Conservation (phyloP, 2,329 filamentous ascomycete genomes). For the Mariannaea sp. region DNA sequence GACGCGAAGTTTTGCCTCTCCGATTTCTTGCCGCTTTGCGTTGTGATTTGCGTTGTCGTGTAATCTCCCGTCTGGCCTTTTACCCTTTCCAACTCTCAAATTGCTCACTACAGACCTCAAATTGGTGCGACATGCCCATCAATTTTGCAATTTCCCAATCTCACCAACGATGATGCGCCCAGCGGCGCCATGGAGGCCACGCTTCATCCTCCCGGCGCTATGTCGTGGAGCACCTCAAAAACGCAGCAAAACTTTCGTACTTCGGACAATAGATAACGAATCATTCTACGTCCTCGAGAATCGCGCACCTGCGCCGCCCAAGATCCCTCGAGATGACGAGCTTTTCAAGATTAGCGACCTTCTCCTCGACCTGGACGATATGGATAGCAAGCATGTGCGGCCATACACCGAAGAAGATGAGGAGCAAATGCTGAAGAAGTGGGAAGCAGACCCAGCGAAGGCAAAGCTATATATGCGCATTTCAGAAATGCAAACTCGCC, state of each 20-base stretch:
- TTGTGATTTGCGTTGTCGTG: slow-evolving; percentile 2
- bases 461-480: slow-evolving; percentile 36
- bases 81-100: background rate
- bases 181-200: slow-evolving; percentile 7
- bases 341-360: slow-evolving; percentile 49
- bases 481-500: slow-evolving; percentile 37
- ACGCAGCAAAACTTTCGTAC: slow-evolving; percentile 36
- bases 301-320: slow-evolving; percentile 9
- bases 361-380: slow-evolving; percentile 59
- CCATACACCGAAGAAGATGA: slow-evolving; percentile 46
- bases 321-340: slow-evolving; percentile 25
- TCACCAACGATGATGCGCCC: slow-evolving; percentile 28
- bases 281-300: slow-evolving; percentile 39
- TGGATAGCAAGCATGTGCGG: slow-evolving; percentile 51
- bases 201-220: background rate
- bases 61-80: slow-evolving; percentile 5
- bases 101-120: background rate
- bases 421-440: slow-evolving; percentile 38
- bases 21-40: slow-evolving; percentile 5
- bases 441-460: slow-evolving; percentile 34
- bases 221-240: background rate
- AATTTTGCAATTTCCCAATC: slow-evolving; percentile 2
- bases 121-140: background rate
- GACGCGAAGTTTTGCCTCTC: slow-evolving; percentile 4
- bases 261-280: slow-evolving; percentile 20